Conservation (phyloP, 306 rosid species). For the Medicago ruthenica region DNA sequence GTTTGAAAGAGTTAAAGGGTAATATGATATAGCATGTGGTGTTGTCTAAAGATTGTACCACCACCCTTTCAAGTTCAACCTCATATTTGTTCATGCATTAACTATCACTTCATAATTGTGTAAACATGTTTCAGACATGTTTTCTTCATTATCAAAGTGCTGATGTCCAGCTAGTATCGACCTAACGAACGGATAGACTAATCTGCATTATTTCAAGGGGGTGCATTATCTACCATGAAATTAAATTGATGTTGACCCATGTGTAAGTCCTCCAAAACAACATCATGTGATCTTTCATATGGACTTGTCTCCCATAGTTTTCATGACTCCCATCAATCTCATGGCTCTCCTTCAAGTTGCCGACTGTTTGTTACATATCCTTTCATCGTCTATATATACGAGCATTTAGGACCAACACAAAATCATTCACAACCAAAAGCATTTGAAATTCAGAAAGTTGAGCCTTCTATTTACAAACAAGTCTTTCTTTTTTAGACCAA, state of each 20-base stretch:
- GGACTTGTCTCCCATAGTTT: constrained; percentile 23
- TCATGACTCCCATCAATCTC: not conserved
- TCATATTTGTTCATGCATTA: constrained; percentile 18
- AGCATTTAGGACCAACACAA: constrained; percentile 35
- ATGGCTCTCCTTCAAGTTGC: constrained; percentile 5
- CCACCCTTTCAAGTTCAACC: not conserved
- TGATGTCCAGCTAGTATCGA: not conserved
- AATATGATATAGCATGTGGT: not conserved
- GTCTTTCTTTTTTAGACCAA: not conserved
- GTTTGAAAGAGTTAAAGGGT: not conserved
- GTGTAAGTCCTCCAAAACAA: constrained; percentile 25
- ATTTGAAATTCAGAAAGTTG: constrained; percentile 9
- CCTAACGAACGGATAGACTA: too few species aligned
- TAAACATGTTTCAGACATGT: constrained; percentile 38
- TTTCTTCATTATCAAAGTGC: not conserved
- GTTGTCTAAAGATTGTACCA: not conserved
- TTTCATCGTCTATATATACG: constrained; percentile 43
- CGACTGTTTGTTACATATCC: not conserved
- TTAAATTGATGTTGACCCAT: not conserved
- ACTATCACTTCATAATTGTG: constrained; percentile 5
- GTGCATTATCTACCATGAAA: too few species aligned
- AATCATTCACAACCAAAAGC: constrained; percentile 17
- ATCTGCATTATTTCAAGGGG: too few species aligned
- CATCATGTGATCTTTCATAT: constrained; percentile 44
- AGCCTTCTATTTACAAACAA: not conserved